A percentile compares a stretch with the other conserved stretches of the same genome.
phyloP scores from a whole-genome alignment of 2,329 filamentous ascomycete genomes.

The Talaromyces sp. region DNA sequence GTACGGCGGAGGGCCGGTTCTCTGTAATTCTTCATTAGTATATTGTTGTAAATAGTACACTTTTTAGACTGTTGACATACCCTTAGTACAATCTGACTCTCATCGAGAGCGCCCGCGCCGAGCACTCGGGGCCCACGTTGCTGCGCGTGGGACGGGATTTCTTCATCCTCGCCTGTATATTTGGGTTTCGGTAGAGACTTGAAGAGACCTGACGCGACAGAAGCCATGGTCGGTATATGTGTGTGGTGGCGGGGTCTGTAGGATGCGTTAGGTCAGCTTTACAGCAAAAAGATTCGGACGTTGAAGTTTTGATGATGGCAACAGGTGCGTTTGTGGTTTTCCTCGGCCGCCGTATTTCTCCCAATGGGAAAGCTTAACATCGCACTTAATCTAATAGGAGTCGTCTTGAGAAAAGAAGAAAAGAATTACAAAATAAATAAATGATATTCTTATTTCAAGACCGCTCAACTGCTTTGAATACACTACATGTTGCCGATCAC shows the following conservation, averaged over 20 bases:
- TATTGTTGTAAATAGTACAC: neutral
- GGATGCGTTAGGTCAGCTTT: neutral
- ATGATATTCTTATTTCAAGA: too few species aligned
- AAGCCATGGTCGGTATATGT: conserved; percentile 52
- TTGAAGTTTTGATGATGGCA: conserved; percentile 16
- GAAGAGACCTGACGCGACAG: conserved; percentile 68
- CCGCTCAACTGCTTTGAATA: neutral
- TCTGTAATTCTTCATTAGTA: conserved; percentile 43
- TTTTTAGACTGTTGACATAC: conserved; percentile 38
- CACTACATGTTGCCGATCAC: neutral
- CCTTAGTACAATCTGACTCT: conserved; percentile 79
- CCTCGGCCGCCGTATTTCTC: conserved; percentile 4
- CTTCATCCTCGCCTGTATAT: conserved; percentile 86
- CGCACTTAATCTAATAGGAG: neutral
- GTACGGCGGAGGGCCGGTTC: conserved; percentile 81
- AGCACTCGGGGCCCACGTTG: conserved; percentile 80
- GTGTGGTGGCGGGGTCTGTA: neutral
- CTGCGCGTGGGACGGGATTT: conserved; percentile 66
- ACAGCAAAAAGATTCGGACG: neutral
- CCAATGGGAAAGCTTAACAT: neutral
- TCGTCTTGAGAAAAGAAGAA: neutral
- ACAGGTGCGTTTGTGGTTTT: conserved; percentile 14
- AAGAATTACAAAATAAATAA: neutral
- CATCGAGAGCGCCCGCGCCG: conserved; percentile 73
- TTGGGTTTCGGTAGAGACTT: conserved; percentile 82